phyloP scores from a whole-genome alignment of 2,329 filamentous ascomycete species.

The Chrysosporium queenslandicum region DNA sequence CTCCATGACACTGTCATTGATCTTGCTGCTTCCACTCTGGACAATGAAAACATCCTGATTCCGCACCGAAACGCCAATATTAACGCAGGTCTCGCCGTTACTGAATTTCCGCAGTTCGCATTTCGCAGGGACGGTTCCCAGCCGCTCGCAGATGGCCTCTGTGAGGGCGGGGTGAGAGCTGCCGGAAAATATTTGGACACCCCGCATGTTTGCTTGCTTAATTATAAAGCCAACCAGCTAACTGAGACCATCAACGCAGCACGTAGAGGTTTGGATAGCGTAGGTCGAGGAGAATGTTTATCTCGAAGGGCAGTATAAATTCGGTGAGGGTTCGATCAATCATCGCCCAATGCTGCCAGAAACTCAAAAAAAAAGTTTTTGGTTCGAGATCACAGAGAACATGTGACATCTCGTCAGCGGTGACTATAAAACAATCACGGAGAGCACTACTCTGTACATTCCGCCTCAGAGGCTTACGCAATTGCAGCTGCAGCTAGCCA shows the following conservation, averaged over 20 bases:
- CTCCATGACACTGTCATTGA: slow-evolving; percentile 99
- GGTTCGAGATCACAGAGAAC: neutral
- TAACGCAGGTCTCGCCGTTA: slow-evolving; percentile 61
- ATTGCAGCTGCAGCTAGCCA: neutral
- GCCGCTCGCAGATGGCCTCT: slow-evolving; percentile 55
- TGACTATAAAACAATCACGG: too few relatives aligned
- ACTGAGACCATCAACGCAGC: neutral
- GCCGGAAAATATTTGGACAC: slow-evolving; percentile 58
- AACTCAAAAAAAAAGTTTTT: neutral
- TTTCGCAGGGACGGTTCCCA: slow-evolving; percentile 51
- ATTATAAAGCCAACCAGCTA: neutral
- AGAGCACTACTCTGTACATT: neutral
- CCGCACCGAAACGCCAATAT: slow-evolving; percentile 62
- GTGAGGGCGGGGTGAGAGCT: slow-evolving; percentile 55
- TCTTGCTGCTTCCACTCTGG: slow-evolving; percentile 87
- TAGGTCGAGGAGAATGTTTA: neutral
- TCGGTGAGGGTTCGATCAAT: neutral
- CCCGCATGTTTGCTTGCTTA: slow-evolving; percentile 43
- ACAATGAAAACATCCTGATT: slow-evolving; percentile 99
- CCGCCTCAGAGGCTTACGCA: neutral
- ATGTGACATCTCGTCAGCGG: slow-evolving; percentile 3
- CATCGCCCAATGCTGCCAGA: neutral
- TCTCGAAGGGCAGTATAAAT: neutral
- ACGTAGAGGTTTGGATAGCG: neutral
- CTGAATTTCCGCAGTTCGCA: slow-evolving; percentile 57